Conservation (phyloP, 306 rosid species). For the Sindora glabra region DNA sequence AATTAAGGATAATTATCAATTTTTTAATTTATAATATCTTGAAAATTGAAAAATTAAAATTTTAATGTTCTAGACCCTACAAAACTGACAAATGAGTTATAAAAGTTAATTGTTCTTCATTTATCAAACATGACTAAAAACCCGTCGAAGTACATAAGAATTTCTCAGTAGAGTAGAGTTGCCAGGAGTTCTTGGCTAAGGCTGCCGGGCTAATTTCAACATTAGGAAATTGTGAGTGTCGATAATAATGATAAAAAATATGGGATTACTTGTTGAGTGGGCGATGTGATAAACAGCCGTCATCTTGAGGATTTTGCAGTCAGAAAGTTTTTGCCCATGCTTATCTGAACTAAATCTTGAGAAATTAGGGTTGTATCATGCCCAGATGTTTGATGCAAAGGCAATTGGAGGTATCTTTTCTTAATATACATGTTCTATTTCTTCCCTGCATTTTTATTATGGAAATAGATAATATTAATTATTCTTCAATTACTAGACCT, state of each 20-base stretch:
- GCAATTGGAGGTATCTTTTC: constrained; percentile 16
- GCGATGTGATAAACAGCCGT: constrained; percentile 25
- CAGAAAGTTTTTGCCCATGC: constrained; percentile 44
- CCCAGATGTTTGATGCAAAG: constrained; percentile 15
- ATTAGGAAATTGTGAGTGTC: constrained; percentile 19
- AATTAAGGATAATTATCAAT: too few relatives aligned
- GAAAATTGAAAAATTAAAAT: too few relatives aligned
- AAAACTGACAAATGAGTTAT: too few relatives aligned
- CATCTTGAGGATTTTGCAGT: constrained; percentile 66
- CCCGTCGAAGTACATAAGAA: too few relatives aligned
- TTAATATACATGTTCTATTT: background rate
- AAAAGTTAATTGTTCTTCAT: too few relatives aligned
- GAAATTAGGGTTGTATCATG: constrained; percentile 27
- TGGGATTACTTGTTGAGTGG: constrained; percentile 25
- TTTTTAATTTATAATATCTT: too few relatives aligned
- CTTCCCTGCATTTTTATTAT: background rate
- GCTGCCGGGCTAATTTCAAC: constrained; percentile 23
- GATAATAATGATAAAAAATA: constrained; percentile 23
- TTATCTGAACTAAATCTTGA: constrained; percentile 40
- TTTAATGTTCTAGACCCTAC: too few relatives aligned
- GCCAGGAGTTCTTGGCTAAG: constrained; percentile 7
- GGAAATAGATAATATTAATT: too few relatives aligned
- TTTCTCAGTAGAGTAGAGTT: too few relatives aligned
- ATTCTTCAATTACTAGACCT: background rate
- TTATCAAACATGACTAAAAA: too few relatives aligned